phyloP scores from a whole-genome alignment of 75 land plant genomes.

The Adiantum capillusveneris region DNA sequence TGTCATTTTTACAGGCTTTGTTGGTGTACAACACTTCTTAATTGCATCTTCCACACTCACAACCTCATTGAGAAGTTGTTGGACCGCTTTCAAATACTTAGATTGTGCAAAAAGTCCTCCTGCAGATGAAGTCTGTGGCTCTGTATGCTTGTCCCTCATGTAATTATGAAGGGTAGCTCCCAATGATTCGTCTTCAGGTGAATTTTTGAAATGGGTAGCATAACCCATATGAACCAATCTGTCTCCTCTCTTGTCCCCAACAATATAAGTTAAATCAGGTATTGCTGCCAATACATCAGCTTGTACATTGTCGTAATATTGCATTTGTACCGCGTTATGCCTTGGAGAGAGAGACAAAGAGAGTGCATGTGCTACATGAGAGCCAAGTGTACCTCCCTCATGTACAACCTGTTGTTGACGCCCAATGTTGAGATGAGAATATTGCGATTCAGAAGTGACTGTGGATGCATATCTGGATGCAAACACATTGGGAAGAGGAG shows the following conservation, averaged over 20 bases:
- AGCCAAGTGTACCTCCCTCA: too few relatives aligned
- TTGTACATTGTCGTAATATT: too few relatives aligned
- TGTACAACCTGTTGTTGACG: neutral
- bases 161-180: neutral
- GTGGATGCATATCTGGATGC: neutral
- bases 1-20: neutral
- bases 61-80: constrained; percentile 38
- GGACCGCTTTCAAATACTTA: constrained; percentile 42
- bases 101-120: constrained; percentile 18
- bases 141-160: neutral
- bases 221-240: too few relatives aligned
- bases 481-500: neutral
- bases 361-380: too few relatives aligned
- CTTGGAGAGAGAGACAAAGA: too few relatives aligned
- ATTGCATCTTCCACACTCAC: constrained; percentile 1
- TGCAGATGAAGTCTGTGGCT: neutral
- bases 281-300: too few relatives aligned
- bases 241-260: too few relatives aligned
- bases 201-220: too few relatives aligned
- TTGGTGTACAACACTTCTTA: neutral
- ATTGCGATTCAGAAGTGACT: neutral
- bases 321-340: too few relatives aligned
- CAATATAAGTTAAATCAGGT: too few relatives aligned
- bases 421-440: neutral
- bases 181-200: too few relatives aligned